These are phyloP conservation scores for Rhodotorula sp. DNA, from an alignment of 1,284 basidiomycete species.

Conservation along the genomic window DNA sequence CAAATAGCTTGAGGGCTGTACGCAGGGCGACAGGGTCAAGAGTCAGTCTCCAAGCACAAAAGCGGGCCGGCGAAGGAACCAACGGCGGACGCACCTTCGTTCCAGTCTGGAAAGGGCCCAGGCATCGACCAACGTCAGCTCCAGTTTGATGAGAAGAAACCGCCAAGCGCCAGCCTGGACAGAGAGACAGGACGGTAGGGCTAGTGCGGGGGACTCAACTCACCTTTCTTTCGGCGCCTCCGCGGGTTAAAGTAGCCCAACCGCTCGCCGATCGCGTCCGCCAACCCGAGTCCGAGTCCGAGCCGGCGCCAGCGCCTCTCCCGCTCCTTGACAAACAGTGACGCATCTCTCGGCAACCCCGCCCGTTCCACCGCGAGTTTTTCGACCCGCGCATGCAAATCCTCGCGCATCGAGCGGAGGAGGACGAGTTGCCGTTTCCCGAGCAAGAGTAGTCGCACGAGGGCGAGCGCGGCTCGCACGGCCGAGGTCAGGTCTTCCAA, in stretches of 20 bases:
- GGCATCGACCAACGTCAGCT: too few relatives aligned
- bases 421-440: conserved; percentile 59
- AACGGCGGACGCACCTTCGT: conserved; percentile 56
- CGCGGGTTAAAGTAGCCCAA: conserved; percentile 70
- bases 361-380: conserved; percentile 62
- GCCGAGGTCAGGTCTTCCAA: conserved; percentile 75
- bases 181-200: too few relatives aligned
- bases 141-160: too few relatives aligned
- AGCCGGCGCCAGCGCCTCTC: conserved; percentile 55
- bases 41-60: too few relatives aligned
- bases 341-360: conserved; percentile 66
- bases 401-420: conserved; percentile 58
- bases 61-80: background rate
- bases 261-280: conserved; percentile 47
- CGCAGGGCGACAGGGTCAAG: background rate
- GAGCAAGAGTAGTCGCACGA: conserved; percentile 64
- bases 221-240: conserved; percentile 67
- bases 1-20: conserved; percentile 63
- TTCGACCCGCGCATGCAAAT: conserved; percentile 63
- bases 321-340: conserved; percentile 57
- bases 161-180: too few relatives aligned
- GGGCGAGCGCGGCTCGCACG: conserved; percentile 65
- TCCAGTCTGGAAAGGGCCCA: conserved; percentile 59
- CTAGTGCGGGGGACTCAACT: background rate
- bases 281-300: conserved; percentile 66